These are phyloP conservation scores for Phytophthora syringae DNA, from an alignment of 352 stramenopile species.

Conservation along the genomic window DNA sequence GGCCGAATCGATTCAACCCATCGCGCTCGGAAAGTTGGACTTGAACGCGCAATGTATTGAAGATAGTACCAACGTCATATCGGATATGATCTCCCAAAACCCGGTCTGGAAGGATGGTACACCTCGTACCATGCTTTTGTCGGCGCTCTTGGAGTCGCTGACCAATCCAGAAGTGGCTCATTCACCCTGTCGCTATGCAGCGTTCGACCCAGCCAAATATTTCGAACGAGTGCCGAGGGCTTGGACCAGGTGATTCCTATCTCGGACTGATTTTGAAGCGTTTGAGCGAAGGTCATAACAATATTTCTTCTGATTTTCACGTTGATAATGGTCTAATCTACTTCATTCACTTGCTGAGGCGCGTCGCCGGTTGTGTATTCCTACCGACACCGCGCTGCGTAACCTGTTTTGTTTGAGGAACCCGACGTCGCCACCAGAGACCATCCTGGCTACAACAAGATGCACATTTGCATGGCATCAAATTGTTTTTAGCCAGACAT, in stretches of 20 bases:
- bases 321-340: not conserved
- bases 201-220: too few relatives aligned
- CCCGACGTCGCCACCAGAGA: constrained; percentile 5
- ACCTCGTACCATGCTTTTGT: not conserved
- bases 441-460: constrained; percentile 20
- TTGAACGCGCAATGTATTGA: too few relatives aligned
- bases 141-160: not conserved
- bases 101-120: constrained; percentile 6
- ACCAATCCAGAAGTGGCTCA: too few relatives aligned
- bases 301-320: not conserved
- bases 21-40: too few relatives aligned
- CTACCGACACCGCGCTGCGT: not conserved
- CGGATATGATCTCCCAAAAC: not conserved
- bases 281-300: not conserved
- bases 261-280: not conserved
- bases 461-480: constrained; percentile 1
- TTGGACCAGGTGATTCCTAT: not conserved
- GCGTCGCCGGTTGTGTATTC: constrained; percentile 14
- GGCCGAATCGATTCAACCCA: too few relatives aligned
- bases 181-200: too few relatives aligned
- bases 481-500: constrained; percentile 16
- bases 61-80: not conserved
- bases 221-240: not conserved
- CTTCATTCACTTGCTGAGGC: constrained; percentile 13
- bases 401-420: constrained; percentile 20